Conservation (phyloP, 106 monocot genomes). For the Vanilla planifolia region DNA sequence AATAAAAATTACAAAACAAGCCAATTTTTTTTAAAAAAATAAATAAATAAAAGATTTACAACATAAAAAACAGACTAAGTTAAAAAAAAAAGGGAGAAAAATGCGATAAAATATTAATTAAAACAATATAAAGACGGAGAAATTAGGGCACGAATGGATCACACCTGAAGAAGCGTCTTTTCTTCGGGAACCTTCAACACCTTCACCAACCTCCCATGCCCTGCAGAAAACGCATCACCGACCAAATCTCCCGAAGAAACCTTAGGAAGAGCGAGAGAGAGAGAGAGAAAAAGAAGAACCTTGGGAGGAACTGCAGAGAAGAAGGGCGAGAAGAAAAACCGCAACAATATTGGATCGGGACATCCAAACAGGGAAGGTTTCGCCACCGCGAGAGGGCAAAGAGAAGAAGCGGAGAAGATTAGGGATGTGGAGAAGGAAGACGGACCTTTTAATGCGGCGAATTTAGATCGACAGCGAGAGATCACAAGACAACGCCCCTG, state of each 20-base stretch:
- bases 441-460: not conserved
- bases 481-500: not conserved
- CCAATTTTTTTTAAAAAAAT: not conserved
- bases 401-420: not conserved
- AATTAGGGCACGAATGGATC: not conserved
- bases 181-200: not conserved
- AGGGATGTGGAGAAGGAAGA: not conserved
- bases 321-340: not conserved
- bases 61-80: no score
- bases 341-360: not conserved
- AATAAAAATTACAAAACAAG: not conserved
- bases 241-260: not conserved
- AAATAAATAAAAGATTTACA: no score
- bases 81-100: no score
- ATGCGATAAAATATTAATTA: not conserved
- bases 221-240: not conserved
- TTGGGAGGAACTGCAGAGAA: not conserved
- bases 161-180: slow-evolving; percentile 3
- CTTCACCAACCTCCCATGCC: slow-evolving; percentile 2
- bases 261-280: not conserved
- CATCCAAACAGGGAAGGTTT: not conserved
- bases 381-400: not conserved
- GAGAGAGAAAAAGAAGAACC: not conserved
- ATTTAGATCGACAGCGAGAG: not conserved
- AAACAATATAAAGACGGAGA: not conserved